Percentiles rank a stretch among this genome's conserved stretches.
Conservation (phyloP, 331 rosid species). For the Quercus tomentella region DNA sequence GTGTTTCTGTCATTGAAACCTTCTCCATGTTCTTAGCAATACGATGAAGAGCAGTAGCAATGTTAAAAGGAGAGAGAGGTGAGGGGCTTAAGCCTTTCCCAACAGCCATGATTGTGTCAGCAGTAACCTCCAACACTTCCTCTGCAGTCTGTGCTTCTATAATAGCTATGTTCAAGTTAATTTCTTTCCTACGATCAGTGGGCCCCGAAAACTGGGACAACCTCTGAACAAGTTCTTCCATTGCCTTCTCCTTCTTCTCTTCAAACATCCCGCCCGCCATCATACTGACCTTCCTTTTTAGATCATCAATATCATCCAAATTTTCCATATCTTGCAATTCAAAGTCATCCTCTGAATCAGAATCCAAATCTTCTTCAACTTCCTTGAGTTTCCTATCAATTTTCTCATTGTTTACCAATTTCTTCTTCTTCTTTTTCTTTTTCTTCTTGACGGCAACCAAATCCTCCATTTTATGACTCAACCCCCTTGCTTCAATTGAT, state of each 20-base stretch:
- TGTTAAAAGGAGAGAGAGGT: conserved; percentile 83
- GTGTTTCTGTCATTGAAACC: conserved; percentile 61
- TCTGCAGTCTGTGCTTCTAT: conserved; percentile 79
- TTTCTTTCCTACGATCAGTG: conserved; percentile 71
- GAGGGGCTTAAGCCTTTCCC: conserved; percentile 88
- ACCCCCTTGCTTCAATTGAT: conserved; percentile 64
- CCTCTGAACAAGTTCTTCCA: conserved; percentile 54
- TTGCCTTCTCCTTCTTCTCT: conserved; percentile 54
- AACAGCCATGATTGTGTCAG: conserved; percentile 72
- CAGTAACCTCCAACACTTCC: conserved; percentile 67
- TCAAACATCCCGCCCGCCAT: conserved; percentile 59
- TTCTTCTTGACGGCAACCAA: conserved; percentile 47
- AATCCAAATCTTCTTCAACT: conserved; percentile 29
- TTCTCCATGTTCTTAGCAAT: conserved; percentile 94
- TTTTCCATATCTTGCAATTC: conserved; percentile 15
- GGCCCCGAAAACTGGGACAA: conserved; percentile 78
- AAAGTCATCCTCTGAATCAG: conserved; percentile 39
- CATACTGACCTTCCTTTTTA: conserved; percentile 48
- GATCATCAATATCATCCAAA: conserved; percentile 23
- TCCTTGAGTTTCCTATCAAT: conserved; percentile 31
- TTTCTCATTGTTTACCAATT: conserved; percentile 33
- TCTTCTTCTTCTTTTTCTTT: conserved; percentile 55
- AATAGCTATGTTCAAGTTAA: conserved; percentile 66
- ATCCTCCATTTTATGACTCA: conserved; percentile 48
- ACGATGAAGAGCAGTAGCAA: conserved; percentile 92